Percentiles rank a stretch among this genome's conserved stretches.
Conservation (phyloP, 176 grass and related monocot species). For the Eremochloa ophiuroides region DNA sequence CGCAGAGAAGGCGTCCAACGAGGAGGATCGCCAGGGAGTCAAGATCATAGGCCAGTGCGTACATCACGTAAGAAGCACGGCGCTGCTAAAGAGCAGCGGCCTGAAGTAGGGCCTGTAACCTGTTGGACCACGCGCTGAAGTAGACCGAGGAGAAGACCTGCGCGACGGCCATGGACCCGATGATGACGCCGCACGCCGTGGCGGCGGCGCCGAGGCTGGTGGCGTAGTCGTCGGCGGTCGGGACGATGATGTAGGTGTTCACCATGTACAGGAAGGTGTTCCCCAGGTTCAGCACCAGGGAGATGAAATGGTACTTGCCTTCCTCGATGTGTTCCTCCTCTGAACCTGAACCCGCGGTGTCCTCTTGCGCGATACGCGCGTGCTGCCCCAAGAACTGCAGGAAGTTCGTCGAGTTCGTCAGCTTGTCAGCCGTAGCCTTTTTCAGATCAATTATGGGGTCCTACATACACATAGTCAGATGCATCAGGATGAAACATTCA, state of each 20-base stretch:
- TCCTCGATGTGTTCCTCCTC: conserved; percentile 1
- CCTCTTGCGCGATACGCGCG: conserved; percentile 40
- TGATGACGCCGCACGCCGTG: conserved; percentile 48
- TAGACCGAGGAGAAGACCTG: conserved; percentile 53
- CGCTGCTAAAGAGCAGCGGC: conserved; percentile 49
- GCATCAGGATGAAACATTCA: not conserved
- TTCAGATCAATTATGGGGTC: conserved; percentile 59
- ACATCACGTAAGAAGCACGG: conserved; percentile 39
- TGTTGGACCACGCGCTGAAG: conserved; percentile 59
- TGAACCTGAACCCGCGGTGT: not conserved
- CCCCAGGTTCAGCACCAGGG: conserved; percentile 42
- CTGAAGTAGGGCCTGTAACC: conserved; percentile 55
- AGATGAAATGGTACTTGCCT: conserved; percentile 52
- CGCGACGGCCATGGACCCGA: conserved; percentile 48
- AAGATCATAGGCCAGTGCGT: conserved; percentile 52
- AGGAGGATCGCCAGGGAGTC: conserved; percentile 41
- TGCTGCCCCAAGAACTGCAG: conserved; percentile 49
- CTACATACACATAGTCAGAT: conserved; percentile 36
- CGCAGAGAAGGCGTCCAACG: conserved; percentile 40
- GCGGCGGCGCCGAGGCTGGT: conserved; percentile 46
- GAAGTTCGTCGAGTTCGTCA: conserved; percentile 58
- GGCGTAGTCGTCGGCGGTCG: conserved; percentile 51
- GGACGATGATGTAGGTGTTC: conserved; percentile 58
- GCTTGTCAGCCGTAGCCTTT: conserved; percentile 42
- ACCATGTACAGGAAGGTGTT: conserved; percentile 64